Evolutionary conservation across 805 yeast species (phyloP).

Genomic region (Candida gorgasii): DNA sequence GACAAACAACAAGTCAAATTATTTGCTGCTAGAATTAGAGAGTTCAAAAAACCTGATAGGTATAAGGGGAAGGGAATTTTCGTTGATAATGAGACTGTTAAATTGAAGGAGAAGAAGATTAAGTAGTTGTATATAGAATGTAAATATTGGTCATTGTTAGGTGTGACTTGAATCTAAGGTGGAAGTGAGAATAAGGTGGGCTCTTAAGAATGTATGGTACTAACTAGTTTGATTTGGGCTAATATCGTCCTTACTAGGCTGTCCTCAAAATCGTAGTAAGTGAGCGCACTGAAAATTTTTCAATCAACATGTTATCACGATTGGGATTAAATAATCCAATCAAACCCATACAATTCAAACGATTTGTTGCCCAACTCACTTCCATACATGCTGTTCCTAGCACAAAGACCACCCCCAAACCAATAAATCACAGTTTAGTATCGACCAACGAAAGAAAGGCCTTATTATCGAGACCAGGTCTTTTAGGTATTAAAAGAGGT

Average conservation of each 20-base stretch:
- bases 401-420: constrained; percentile 48
- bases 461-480: constrained; percentile 78
- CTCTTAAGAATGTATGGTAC: too few relatives aligned
- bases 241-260: too few relatives aligned
- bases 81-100: constrained; percentile 87
- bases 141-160: neutral
- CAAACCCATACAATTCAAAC: constrained; percentile 12
- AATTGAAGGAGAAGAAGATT: constrained; percentile 88
- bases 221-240: too few relatives aligned
- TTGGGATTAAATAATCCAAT: neutral
- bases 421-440: constrained; percentile 64
- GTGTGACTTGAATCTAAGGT: neutral
- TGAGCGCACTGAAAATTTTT: constrained; percentile 12
- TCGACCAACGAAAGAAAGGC: constrained; percentile 70
- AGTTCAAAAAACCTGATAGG: constrained; percentile 94
- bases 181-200: neutral
- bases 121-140: constrained; percentile 48
- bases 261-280: too few relatives aligned
- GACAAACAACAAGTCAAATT: constrained; percentile 84
- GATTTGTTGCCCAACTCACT: constrained; percentile 46
- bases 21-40: constrained; percentile 86
- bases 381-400: constrained; percentile 55
- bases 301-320: constrained; percentile 9
- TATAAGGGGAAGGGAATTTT: constrained; percentile 98
- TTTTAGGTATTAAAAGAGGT: constrained; percentile 81